These are phyloP conservation scores for Phytophthora crassamura DNA, from an alignment of 352 stramenopile species.

Conservation along the genomic window DNA sequence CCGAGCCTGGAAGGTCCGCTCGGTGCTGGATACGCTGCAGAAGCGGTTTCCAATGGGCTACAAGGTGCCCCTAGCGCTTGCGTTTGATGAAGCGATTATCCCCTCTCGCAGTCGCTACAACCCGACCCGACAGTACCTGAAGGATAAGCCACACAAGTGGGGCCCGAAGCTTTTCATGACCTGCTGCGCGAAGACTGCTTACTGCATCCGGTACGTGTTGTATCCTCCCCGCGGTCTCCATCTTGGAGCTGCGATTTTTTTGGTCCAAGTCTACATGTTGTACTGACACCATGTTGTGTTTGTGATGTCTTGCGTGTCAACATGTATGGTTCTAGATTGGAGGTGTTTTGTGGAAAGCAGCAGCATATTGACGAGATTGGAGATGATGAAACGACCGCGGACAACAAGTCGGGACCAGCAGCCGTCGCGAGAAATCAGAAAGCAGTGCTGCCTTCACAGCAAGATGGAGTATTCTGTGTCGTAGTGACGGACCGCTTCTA, in stretches of 20 bases:
- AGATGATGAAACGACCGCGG: not conserved
- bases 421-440: slow-evolving; percentile 9
- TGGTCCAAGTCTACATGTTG: too few relatives aligned
- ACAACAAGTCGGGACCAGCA: slow-evolving; percentile 10
- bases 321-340: slow-evolving; percentile 3
- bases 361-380: slow-evolving; percentile 9
- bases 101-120: not conserved
- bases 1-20: slow-evolving; percentile 16
- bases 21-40: slow-evolving; percentile 7
- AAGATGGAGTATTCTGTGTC: slow-evolving; percentile 1
- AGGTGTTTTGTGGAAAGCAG: slow-evolving; percentile 14
- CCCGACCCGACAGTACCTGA: slow-evolving; percentile 1
- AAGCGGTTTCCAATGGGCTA: not conserved
- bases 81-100: too few relatives aligned
- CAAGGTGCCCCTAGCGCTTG: not conserved
- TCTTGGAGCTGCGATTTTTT: too few relatives aligned
- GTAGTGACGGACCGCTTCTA: slow-evolving; percentile 27
- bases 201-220: slow-evolving; percentile 9
- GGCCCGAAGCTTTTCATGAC: slow-evolving; percentile 16
- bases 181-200: slow-evolving; percentile 2
- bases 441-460: not conserved
- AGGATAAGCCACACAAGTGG: slow-evolving; percentile 17
- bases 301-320: too few relatives aligned
- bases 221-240: too few relatives aligned
- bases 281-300: too few relatives aligned